Percentiles rank a stretch among this genome's conserved stretches.
Conservation (phyloP, 2,329 filamentous ascomycete genomes). For the Calonectria multiphialidica region DNA sequence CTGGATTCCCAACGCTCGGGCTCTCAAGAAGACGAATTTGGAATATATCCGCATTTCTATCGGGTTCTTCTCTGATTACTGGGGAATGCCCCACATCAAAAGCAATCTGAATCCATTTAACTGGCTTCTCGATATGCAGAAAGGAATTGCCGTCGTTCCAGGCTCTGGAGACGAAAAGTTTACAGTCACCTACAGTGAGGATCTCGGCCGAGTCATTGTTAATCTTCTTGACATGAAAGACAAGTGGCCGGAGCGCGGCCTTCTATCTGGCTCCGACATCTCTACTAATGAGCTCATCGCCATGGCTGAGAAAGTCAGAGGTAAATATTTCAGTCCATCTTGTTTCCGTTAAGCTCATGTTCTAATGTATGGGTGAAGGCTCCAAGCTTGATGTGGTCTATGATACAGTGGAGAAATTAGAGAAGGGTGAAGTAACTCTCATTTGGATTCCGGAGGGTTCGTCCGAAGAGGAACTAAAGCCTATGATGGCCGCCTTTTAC, state of each 20-base stretch:
- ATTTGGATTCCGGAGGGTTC: neutral
- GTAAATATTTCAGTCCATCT: neutral
- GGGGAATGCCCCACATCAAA: neutral
- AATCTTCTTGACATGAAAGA: neutral
- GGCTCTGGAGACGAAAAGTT: neutral
- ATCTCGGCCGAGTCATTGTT: neutral
- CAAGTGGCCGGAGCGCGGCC: neutral
- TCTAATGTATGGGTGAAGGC: neutral
- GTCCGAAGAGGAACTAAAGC: neutral
- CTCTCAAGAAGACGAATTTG: neutral
- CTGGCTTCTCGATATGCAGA: neutral
- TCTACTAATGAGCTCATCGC: neutral
- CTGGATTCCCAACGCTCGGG: neutral
- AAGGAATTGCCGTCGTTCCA: neutral
- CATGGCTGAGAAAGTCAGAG: neutral
- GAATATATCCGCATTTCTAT: neutral
- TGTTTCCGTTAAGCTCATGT: neutral
- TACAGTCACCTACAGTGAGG: neutral
- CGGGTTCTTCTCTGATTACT: neutral
- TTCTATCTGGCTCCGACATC: neutral
- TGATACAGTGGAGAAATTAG: neutral
- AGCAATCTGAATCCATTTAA: neutral
- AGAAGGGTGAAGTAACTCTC: neutral
- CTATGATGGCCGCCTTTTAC: neutral
- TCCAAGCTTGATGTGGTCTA: neutral